Evolutionary conservation across 148 eudicot genomes (phyloP), one percentile per base, ranked within the genome.

Genomic region (Vaccinium myrtillus): DNA sequence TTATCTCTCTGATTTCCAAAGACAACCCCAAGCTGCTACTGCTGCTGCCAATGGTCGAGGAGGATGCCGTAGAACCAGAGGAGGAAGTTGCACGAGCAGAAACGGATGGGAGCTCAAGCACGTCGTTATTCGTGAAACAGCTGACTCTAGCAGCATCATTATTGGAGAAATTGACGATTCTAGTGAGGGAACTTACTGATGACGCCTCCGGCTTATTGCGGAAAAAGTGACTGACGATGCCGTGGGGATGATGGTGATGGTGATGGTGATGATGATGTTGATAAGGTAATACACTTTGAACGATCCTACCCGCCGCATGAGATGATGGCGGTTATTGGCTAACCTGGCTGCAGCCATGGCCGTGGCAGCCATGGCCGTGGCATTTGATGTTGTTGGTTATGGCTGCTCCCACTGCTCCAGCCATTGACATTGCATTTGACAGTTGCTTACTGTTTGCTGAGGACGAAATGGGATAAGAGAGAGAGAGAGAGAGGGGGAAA

Each of bases 1-100:
- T 90, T 48, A 94, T 91, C 78, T 94, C 93, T 16, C 74, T 77
- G 75, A 96, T 92, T 78, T 88, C 91, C 82, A 92, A 48, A 23
- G 75, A 39, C 75, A 89, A 85, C 39, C 81, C 87, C 10, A 48
- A 74, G 82, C 63, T 51, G 75, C 27, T 18, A 23, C 15, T 14
- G 53, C 63, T 54, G 50, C 9, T 23, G 78, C 75, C 86, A 46
- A 32, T 36, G 76, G 63, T 59, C 12, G 67, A 61, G 46, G 46
- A 36, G 25, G 36, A 39, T 3, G 50, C 43, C 15, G 74, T 69
- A 56, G 83, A 21, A 30, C 19, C 48, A 67, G 71, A 67, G 48
- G 84, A 18, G 5, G 30, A 81, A 73, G 61, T 27, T 71, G 32
- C 36, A 46, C 15, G 25, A 75, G 70, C n/a, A 2, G 11, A 19